Evolutionary conservation across 2,329 filamentous ascomycete genomes (phyloP), one percentile per base, ranked within the genome.

Genomic region (Ophiocordyceps camponoti-floridani): DNA sequence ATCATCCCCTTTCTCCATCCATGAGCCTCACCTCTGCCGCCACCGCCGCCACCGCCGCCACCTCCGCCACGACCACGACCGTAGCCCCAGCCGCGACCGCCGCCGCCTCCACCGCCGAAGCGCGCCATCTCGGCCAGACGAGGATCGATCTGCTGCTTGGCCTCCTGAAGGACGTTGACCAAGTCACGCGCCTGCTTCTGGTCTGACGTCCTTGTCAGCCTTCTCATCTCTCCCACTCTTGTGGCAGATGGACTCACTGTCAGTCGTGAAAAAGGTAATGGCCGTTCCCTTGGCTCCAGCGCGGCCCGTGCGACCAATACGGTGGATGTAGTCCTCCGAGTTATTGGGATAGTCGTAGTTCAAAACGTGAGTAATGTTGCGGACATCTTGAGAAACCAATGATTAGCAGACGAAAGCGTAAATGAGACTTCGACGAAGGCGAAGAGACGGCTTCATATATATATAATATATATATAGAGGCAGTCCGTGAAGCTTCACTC

Each of bases 291-390:
- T 85, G 58, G 82, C 82, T 69, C 91, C 91, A 61, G 91, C 89
- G 73, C 89, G 84, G 57, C 91, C 89, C 56, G 91, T 96, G 69
- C 91, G 84, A 58, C 91, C 91, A 65, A 89, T 91, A 64, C 91
- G 84, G 63, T 95, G 91, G 55, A 96, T 94, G 60, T 96, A 96
- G 62, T 96, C 89, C 71, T 98, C 91, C 58, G 91, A 79, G 68
- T 96, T 96, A 74, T 96, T 96, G 65, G 89, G 89, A 69, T 96
- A 96, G 66, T 96, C 91, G 84, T 96, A 95, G 80, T 96, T 96
- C 71, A 98, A 77, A 69, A 98, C 91, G 72, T 98, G 91, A 69
- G 91, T 96, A 73, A 98, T 98, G 77, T 98, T 94, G 72, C 88
- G 89, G 73, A 98, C 91, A 83, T 98, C 91, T 96, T 95, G n/a